phyloP scores from a whole-genome alignment of 2,329 filamentous ascomycete genomes.

The Cadophora sp. region DNA sequence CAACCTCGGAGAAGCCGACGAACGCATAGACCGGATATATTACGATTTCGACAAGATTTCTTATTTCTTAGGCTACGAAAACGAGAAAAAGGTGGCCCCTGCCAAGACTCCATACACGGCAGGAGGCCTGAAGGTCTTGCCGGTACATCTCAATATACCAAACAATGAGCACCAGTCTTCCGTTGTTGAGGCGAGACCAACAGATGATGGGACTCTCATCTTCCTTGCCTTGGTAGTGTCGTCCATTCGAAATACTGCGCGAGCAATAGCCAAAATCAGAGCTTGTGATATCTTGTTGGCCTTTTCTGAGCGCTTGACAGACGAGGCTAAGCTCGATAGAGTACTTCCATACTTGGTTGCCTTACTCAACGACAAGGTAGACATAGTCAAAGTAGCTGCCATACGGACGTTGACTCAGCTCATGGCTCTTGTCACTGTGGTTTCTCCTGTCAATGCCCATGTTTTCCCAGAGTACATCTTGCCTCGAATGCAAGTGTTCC shows the following conservation, averaged over 20 bases:
- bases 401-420: slow-evolving; percentile 89
- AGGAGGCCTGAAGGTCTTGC: slow-evolving; percentile 70
- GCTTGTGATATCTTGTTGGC: slow-evolving; percentile 92
- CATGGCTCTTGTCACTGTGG: slow-evolving; percentile 83
- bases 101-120: slow-evolving; percentile 51
- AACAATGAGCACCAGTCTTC: slow-evolving; percentile 78
- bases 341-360: slow-evolving; percentile 89
- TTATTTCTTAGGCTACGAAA: slow-evolving; percentile 83
- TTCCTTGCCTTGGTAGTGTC: slow-evolving; percentile 90
- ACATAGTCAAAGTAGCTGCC: slow-evolving; percentile 85
- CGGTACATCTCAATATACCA: slow-evolving; percentile 84
- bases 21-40: slow-evolving; percentile 91
- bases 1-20: slow-evolving; percentile 87
- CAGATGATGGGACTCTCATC: slow-evolving; percentile 90
- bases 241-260: slow-evolving; percentile 86
- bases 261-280: slow-evolving; percentile 84
- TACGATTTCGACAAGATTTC: slow-evolving; percentile 98
- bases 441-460: slow-evolving; percentile 78
- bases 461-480: slow-evolving; percentile 73
- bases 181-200: slow-evolving; percentile 63
- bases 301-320: slow-evolving; percentile 88
- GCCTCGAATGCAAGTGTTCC: slow-evolving; percentile 67
- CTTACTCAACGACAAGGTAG: slow-evolving; percentile 80
- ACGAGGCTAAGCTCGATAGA: slow-evolving; percentile 94
- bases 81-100: slow-evolving; percentile 46